These are phyloP conservation scores for Phytophthora sojae DNA, from an alignment of 352 stramenopile species.

Conservation along the genomic window DNA sequence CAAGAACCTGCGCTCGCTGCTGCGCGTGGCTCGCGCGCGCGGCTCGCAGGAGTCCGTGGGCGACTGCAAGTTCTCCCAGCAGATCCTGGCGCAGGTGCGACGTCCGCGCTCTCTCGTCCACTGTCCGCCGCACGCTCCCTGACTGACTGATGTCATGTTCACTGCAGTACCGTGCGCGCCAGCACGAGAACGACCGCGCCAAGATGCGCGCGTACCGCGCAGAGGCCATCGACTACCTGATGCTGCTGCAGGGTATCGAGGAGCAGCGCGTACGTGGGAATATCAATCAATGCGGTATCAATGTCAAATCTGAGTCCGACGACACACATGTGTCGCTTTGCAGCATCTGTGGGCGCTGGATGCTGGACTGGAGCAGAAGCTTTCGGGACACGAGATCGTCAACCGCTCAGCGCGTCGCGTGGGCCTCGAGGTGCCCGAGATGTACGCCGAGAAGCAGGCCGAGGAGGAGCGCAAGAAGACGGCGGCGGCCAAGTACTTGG, in stretches of 20 bases:
- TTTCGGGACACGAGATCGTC: slow-evolving; percentile 77
- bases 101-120: not conserved
- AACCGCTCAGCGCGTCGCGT: slow-evolving; percentile 79
- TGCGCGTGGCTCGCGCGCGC: slow-evolving; percentile 71
- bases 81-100: slow-evolving; percentile 74
- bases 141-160: slow-evolving; percentile 5
- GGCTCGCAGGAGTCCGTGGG: slow-evolving; percentile 55
- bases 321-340: slow-evolving; percentile 11
- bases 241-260: slow-evolving; percentile 71
- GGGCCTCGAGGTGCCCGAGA: slow-evolving; percentile 79
- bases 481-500: slow-evolving; percentile 64
- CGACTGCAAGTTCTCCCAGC: slow-evolving; percentile 75
- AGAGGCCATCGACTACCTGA: slow-evolving; percentile 76
- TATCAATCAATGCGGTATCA: slow-evolving; percentile 5
- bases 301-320: not conserved
- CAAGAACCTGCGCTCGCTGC: slow-evolving; percentile 77
- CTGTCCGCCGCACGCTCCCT: slow-evolving; percentile 9
- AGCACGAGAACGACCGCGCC: slow-evolving; percentile 77
- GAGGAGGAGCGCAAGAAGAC: slow-evolving; percentile 43
- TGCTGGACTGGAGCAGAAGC: slow-evolving; percentile 70
- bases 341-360: slow-evolving; percentile 82
- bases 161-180: slow-evolving; percentile 68
- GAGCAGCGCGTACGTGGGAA: slow-evolving; percentile 70
- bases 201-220: slow-evolving; percentile 78
- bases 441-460: slow-evolving; percentile 69